These are phyloP conservation scores for Tephrocybe sp. DNA, from an alignment of 768 basidiomycete species.

Conservation along the genomic window DNA sequence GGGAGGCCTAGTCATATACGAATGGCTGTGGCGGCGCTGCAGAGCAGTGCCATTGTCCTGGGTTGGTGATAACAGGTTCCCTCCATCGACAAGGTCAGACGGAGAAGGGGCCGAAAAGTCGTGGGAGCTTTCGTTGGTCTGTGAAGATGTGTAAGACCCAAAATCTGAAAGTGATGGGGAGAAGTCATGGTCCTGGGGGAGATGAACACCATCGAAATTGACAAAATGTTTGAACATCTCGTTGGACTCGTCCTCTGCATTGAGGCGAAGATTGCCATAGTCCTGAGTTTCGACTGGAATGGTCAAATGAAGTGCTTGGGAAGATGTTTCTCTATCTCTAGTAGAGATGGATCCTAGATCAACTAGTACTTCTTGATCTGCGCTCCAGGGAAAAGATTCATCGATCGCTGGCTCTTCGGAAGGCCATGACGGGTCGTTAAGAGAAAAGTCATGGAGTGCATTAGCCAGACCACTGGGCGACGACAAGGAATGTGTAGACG, in stretches of 20 bases:
- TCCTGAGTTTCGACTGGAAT: neutral
- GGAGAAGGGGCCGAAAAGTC: too few relatives aligned
- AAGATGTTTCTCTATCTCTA: neutral
- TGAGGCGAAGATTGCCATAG: neutral
- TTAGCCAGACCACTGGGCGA: constrained; percentile 8
- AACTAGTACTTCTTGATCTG: constrained; percentile 2
- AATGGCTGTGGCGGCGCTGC: constrained; percentile 1
- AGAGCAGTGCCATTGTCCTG: neutral
- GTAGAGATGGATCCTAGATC: neutral
- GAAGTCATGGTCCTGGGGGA: neutral
- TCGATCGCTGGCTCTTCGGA: neutral
- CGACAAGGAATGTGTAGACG: constrained; percentile 10
- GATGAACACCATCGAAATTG: constrained; percentile 1
- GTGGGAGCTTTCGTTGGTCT: neutral
- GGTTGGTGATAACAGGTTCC: neutral
- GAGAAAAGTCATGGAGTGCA: neutral
- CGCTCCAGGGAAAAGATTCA: neutral
- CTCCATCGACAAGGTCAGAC: neutral
- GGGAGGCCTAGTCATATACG: neutral
- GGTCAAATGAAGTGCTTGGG: constrained; percentile 1
- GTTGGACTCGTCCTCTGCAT: neutral
- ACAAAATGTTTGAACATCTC: neutral
- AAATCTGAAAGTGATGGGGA: constrained; percentile 1
- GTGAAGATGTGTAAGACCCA: neutral
- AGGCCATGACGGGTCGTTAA: neutral